These are phyloP conservation scores for Nemania bipapillata DNA, from an alignment of 2,329 filamentous ascomycete genomes.

Conservation along the genomic window DNA sequence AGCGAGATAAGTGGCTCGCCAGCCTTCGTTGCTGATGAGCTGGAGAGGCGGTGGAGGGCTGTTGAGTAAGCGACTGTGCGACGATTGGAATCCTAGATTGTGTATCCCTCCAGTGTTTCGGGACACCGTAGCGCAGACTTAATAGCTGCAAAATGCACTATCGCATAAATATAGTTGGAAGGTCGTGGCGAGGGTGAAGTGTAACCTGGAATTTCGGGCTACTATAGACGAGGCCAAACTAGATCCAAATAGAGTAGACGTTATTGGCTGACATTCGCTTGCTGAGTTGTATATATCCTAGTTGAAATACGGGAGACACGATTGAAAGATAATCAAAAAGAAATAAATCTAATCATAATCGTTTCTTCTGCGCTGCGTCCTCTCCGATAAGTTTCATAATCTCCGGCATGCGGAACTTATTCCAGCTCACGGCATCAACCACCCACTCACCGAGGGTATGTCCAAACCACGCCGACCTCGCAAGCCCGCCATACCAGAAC, in stretches of 20 bases:
- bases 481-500: slow-evolving; percentile 56
- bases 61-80: slow-evolving; percentile 24
- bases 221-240: not conserved
- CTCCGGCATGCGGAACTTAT: slow-evolving; percentile 51
- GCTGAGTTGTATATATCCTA: not conserved
- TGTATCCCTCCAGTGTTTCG: not conserved
- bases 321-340: not conserved
- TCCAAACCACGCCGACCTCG: slow-evolving; percentile 48
- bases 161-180: not conserved
- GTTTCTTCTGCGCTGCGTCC: slow-evolving; percentile 44
- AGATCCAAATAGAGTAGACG: not conserved
- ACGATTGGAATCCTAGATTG: not conserved
- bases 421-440: slow-evolving; percentile 51
- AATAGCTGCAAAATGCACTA: not conserved
- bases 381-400: slow-evolving; percentile 48
- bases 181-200: too few relatives aligned
- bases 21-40: slow-evolving; percentile 21
- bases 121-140: not conserved
- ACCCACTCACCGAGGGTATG: slow-evolving; percentile 54
- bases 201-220: too few relatives aligned
- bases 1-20: slow-evolving; percentile 22
- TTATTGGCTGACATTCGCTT: not conserved
- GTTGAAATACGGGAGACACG: not conserved
- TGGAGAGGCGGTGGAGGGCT: slow-evolving; percentile 25
- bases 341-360: slow-evolving; percentile 24